Base-by-base conservation (phyloP, 2,329 filamentous ascomycete genomes). In the Mycocentrospora acerina region DNA sequence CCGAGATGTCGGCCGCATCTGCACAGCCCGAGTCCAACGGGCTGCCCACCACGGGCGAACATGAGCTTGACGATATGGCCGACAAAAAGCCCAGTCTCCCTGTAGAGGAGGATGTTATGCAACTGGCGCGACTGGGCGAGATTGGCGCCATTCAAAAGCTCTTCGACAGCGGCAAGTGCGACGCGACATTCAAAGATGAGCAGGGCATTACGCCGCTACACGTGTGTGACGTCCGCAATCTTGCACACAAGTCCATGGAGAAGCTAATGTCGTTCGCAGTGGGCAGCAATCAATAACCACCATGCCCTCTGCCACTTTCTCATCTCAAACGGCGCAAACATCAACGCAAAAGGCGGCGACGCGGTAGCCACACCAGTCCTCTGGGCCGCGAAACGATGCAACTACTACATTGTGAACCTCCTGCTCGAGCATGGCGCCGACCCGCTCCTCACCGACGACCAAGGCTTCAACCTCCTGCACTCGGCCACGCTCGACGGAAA, bases 251-350 rank as follows among this genome's bases (percentile, higher is more conserved):
- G 14, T 12, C 15, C 9, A 17, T n/a, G n/a, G n/a, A n/a, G n/a
- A n/a, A n/a, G n/a, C 47, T 55, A 32, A 60, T 32, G 25, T 32
- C 17, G 22, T 37, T 15, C 40, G 38, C 64, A 98, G 89, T 98
- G 93, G 93, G 93, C 93, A 31, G 89, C 94, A 25, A 97, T 98
- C 68, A 98, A 98, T 73, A 97, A 97, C 64, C 93, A 96, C 67
- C 94, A 91, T 72, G 88, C 88, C 53, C 90, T 97, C 76, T 96
- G 91, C 79, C 91, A 93, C 68, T 96, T 94, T 70, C 82, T 98
- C 29, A 80, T 98, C 64, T 87, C 86, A 51, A 75, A 75, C 32
- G 90, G 90, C 60, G 93, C 90, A 61, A 86, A 95, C 63, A 86
- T 97, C 59, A 97, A 98, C 71, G 85, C 83, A 48, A 95, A 94